phyloP scores from a whole-genome alignment of 306 rosid genomes.

The Castanea sativa region DNA sequence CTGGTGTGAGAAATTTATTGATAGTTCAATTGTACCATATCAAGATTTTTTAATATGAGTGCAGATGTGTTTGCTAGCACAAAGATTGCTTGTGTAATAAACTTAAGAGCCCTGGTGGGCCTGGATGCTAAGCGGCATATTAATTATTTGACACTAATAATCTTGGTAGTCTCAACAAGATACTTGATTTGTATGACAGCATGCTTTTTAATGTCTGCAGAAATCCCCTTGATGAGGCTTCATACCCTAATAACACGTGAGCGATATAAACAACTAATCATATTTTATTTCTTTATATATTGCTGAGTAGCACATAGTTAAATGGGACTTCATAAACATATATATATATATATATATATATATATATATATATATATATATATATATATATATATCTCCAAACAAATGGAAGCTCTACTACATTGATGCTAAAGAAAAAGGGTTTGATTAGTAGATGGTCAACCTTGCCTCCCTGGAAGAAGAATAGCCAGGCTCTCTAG shows the following conservation, averaged over 20 bases:
- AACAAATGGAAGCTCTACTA: background rate
- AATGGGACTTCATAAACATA: background rate
- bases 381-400: background rate
- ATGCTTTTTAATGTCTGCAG: background rate
- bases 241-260: background rate
- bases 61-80: background rate
- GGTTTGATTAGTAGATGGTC: no score
- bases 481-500: no score
- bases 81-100: background rate
- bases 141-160: background rate
- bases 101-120: no score
- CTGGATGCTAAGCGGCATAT: background rate
- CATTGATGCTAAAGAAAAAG: background rate
- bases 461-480: no score
- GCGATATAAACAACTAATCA: background rate
- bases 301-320: no score
- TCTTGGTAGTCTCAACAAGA: background rate
- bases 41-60: background rate
- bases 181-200: background rate
- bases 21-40: background rate
- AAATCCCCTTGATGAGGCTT: background rate
- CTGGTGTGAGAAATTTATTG: background rate
- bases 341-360: no score
- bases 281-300: background rate
- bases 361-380: no score